Evolutionary conservation across 331 rosid species (phyloP), one percentile per base, ranked within the genome.

Genomic region (Erythrophleum ivorense): DNA sequence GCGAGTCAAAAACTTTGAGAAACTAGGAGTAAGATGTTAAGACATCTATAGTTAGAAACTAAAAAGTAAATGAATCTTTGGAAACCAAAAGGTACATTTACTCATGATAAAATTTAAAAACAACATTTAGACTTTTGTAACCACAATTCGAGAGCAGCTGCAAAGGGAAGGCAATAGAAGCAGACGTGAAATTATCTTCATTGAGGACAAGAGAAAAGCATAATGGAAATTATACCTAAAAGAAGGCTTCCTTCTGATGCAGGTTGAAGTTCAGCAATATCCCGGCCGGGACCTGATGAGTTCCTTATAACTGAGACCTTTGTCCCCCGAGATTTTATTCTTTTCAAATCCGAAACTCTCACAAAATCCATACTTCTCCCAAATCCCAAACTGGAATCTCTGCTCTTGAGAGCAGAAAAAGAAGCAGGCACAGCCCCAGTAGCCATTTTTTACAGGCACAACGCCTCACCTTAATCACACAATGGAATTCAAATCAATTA

Each of bases 161-260:
- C 12, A 16, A 53, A 73, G 57, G 36, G 31, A 45, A n/a, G 38
- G 43, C 38, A 59, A 62, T n/a, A 55, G 38, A 63, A 21, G 38
- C 40, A 45, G 3, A 11, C 21, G 12, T 10, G 33, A 10, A 19
- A 19, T 13, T 58, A 76, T 14, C 54, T 58, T 45, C 57, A 41
- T 33, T 24, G 48, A 59, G 29, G 45, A 36, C 41, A 58, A 46
- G 11, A 78, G 9, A 48, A 29, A 40, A 41, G 15, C 24, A 46
- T 14, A 53, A 31, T 31, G 21, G 73, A 75, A 70, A 29, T 49
- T 72, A 84, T 85, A 96, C 99, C 98, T 80, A 94, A 71, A 80
- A 96, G 90, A 71, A 94, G 91, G 81, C 97, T 96, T 79, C 98
- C 94, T 70, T 90, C 91, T 36, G 97, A 91, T 21, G 98, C 97